A percentile compares a stretch with the other conserved stretches of the same genome.
Evolutionary conservation across 1,139 yeast genomes (phyloP).

Genomic region (Suhomyces panamericanus): DNA sequence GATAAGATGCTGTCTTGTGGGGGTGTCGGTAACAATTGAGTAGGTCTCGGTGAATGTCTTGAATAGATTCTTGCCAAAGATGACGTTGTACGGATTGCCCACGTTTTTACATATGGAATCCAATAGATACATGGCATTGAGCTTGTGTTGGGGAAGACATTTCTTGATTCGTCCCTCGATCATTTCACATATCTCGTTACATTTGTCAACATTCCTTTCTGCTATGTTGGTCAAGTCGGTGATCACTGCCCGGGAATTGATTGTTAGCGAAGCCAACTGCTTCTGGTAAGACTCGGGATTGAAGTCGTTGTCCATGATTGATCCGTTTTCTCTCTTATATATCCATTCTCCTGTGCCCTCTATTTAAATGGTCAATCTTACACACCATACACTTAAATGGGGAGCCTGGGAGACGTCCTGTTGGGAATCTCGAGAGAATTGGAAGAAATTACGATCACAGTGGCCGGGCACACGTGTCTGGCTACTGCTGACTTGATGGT

Average conservation of each 20-base stretch:
- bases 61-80: conserved; percentile 37
- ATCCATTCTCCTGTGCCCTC: conserved; percentile 3
- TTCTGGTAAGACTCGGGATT: conserved; percentile 33
- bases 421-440: conserved; percentile 1
- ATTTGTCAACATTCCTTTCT: conserved; percentile 31
- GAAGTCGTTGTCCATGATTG: conserved; percentile 16
- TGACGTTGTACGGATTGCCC: conserved; percentile 45
- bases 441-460: conserved; percentile 8
- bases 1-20: conserved; percentile 38
- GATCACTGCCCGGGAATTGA: conserved; percentile 41
- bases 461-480: conserved; percentile 4
- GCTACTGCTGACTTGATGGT: conserved; percentile 8
- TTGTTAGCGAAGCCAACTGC: conserved; percentile 36
- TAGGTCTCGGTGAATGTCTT: conserved; percentile 41
- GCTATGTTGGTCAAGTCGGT: conserved; percentile 43
- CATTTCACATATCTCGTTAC: conserved; percentile 33
- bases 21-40: conserved; percentile 40
- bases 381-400: conserved; percentile 8
- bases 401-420: conserved; percentile 1
- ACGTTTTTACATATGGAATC: conserved; percentile 47
- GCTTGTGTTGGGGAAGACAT: conserved; percentile 42
- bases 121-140: conserved; percentile 39
- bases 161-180: conserved; percentile 38
- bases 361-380: conserved; percentile 7
- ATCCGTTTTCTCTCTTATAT: conserved; percentile 1